Evolutionary conservation across 495 filamentous ascomycete species (phyloP), one percentile per base, ranked within the genome.

Genomic region (Stereocaulon alpinum): DNA sequence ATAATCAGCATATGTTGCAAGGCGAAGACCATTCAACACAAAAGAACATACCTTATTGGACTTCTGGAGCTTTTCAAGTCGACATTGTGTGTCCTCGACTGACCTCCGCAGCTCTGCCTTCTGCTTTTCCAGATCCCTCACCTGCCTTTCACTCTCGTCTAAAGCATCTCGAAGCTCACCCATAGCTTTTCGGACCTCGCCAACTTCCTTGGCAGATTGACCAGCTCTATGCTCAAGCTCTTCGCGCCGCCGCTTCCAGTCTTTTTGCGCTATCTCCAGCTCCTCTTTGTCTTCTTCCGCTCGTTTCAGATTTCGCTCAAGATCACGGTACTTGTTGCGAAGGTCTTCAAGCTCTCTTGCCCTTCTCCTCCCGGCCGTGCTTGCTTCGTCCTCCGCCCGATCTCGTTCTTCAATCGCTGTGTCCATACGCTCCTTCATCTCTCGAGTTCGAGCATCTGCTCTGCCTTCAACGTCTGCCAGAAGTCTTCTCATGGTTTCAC

Each of bases 371-470:
- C 86, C 87, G 50, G 86, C 81, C 1, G 82, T 84, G 63, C 82
- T 88, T 22, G 88, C 82, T 72, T 96, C 90, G 41, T 97, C 92
- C 69, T 97, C 93, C 17, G 89, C 86, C 15, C 89, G 83, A 66
- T 97, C 94, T 30, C 92, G 82, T 72, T 97, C 93, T 68, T 96
- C 90, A 50, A 92, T 77, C 0, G 89, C 89, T 0, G 85, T 76
- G 60, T 97, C 93, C 82, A 96, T 86, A 18, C 84, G 80, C 64
- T 91, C 86, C 65, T 90, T 86, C 82, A 95, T 91, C 63, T 97
- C 94, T 30, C 88, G 82, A 6, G 89, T 77, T 66, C 88, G 87
- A 40, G 76, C 73, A 40, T 95, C 91, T 12, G 93, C 80, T 43
- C 89, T 80, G 57, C 86, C 78, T 68, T 96, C 91, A 24, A 89